Percentiles rank a stretch among this genome's conserved stretches.
These are phyloP conservation scores for Pyrenula aspistea DNA, from an alignment of 495 filamentous ascomycete species.

Conservation along the genomic window DNA sequence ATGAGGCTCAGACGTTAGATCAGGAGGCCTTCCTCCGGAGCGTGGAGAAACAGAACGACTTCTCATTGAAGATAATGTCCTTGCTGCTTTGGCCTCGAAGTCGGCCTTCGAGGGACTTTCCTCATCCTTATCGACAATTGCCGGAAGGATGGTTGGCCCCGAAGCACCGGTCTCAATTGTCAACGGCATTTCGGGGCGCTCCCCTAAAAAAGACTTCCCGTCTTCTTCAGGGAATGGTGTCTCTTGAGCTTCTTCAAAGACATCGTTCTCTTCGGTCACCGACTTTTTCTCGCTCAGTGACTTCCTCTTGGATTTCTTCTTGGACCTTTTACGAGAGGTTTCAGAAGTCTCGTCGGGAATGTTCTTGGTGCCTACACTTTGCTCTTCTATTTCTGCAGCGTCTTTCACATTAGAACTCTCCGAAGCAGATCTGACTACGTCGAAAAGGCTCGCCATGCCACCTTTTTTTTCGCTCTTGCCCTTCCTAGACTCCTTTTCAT, in stretches of 20 bases:
- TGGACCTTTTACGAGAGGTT: not conserved
- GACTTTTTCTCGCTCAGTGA: not conserved
- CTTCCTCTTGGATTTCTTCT: not conserved
- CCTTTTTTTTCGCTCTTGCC: slow-evolving; percentile 4
- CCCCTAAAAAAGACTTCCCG: slow-evolving; percentile 35
- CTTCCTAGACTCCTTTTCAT: slow-evolving; percentile 12
- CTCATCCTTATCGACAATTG: not conserved
- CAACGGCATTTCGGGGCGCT: slow-evolving; percentile 34
- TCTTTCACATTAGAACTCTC: not conserved
- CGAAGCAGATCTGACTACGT: not conserved
- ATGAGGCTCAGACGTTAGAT: not conserved
- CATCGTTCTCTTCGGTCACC: not conserved
- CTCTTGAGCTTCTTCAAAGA: slow-evolving; percentile 27
- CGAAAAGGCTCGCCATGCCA: not conserved
- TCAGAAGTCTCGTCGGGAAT: not conserved
- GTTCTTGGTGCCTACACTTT: not conserved
- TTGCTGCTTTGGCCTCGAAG: not conserved
- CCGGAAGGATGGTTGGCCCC: slow-evolving; percentile 10
- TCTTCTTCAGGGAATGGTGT: slow-evolving; percentile 21
- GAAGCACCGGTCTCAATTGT: slow-evolving; percentile 20
- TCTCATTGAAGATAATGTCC: not conserved
- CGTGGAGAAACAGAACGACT: not conserved
- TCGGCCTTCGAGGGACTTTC: not conserved
- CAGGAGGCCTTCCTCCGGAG: not conserved
- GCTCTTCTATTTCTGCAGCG: not conserved